Percentiles rank a stretch among this genome's conserved stretches.
Evolutionary conservation across 768 basidiomycete genomes (phyloP).

Genomic region (Gymnopilus junonius): DNA sequence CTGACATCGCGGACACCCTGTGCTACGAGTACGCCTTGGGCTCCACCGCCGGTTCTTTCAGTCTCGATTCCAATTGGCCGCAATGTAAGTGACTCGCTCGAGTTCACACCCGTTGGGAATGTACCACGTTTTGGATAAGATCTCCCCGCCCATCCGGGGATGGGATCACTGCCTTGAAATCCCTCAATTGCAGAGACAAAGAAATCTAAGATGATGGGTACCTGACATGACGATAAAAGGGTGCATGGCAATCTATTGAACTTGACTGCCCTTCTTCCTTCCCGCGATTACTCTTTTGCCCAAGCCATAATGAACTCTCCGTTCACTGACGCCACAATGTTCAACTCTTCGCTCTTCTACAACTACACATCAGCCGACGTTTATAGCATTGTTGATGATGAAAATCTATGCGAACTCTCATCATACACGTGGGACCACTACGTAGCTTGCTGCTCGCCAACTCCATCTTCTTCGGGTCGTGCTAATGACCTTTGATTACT

Average conservation of each 20-base stretch:
- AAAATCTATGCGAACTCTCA: too few species aligned
- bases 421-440: too few species aligned
- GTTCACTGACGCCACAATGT: neutral
- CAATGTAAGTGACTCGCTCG: neutral
- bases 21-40: neutral
- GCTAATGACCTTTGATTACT: too few species aligned
- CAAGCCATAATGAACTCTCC: neutral
- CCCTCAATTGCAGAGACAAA: neutral
- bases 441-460: too few species aligned
- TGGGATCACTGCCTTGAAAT: neutral
- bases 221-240: neutral
- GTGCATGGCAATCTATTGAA: neutral
- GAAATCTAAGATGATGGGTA: neutral
- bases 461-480: too few species aligned
- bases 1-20: neutral
- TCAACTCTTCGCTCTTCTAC: neutral
- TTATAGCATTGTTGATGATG: too few species aligned
- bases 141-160: neutral
- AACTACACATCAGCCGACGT: too few species aligned
- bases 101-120: neutral
- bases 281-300: neutral
- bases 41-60: neutral
- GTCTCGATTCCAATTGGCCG: neutral
- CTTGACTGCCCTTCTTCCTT: neutral
- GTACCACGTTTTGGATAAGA: neutral